phyloP scores from a whole-genome alignment of 1,284 basidiomycete species.

The Meira nashicola region DNA sequence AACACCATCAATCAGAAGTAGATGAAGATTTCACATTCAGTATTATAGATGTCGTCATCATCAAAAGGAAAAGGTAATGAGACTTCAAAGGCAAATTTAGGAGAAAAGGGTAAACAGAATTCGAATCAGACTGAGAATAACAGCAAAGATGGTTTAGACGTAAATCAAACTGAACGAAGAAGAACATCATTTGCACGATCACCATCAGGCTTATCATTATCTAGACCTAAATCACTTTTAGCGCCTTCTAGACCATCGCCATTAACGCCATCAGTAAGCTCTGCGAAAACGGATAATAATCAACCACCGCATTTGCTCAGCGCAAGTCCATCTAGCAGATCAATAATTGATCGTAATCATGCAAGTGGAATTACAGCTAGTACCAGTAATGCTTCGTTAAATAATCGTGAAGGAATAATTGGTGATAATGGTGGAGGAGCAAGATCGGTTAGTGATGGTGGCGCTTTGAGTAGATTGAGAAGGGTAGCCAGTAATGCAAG shows the following conservation, averaged over 20 bases:
- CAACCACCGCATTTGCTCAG: background rate
- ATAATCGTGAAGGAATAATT: too few relatives aligned
- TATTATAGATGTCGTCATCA: background rate
- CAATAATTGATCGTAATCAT: background rate
- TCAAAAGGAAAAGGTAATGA: background rate
- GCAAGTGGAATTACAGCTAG: background rate
- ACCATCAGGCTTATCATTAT: background rate
- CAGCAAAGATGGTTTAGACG: too few relatives aligned
- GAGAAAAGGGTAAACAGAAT: too few relatives aligned
- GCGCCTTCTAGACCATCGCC: background rate
- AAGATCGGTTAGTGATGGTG: background rate
- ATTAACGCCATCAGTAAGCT: background rate
- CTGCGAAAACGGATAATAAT: background rate
- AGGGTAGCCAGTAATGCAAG: constrained; percentile 16
- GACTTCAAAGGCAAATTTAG: background rate
- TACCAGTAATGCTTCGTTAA: too few relatives aligned
- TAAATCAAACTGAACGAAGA: too few relatives aligned
- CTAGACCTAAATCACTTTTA: constrained; percentile 1
- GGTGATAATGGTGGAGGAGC: background rate
- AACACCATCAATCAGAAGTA: too few relatives aligned
- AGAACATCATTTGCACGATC: background rate
- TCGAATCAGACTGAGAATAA: too few relatives aligned
- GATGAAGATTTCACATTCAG: too few relatives aligned
- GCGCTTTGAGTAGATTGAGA: constrained; percentile 6
- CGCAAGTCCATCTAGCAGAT: constrained; percentile 1